phyloP scores from a whole-genome alignment of 345 rosid species.

The Adansonia digitata region DNA sequence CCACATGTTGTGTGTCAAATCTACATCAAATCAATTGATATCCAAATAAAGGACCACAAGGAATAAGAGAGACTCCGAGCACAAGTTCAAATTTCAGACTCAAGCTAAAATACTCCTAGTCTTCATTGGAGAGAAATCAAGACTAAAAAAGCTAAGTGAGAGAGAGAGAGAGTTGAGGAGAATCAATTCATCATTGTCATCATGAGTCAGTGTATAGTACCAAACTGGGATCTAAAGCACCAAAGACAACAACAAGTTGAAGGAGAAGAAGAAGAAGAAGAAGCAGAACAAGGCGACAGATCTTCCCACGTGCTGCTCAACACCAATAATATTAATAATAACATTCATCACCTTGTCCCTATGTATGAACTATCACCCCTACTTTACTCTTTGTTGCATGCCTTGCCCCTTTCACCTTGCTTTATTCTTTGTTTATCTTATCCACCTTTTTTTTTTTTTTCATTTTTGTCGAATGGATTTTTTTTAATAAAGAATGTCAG shows the following conservation, averaged over 20 bases:
- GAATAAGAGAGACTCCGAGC: background rate
- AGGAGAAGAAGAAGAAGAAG: conserved; percentile 10
- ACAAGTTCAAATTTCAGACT: background rate
- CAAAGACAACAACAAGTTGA: conserved; percentile 30
- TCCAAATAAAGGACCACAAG: background rate
- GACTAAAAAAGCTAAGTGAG: background rate
- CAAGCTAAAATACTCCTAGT: background rate
- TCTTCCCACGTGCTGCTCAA: conserved; percentile 26
- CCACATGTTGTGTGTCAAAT: conserved; percentile 20
- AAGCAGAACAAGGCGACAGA: conserved; percentile 8
- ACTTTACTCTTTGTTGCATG: background rate
- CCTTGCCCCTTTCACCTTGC: background rate
- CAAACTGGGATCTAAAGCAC: conserved; percentile 33
- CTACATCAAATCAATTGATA: background rate
- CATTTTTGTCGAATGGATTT: too few relatives aligned
- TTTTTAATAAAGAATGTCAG: too few relatives aligned
- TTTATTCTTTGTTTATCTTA: too few relatives aligned
- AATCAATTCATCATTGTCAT: conserved; percentile 1
- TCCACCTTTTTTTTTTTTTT: too few relatives aligned
- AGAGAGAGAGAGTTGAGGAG: background rate
- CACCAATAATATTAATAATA: conserved; percentile 6
- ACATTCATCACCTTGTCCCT: conserved; percentile 1
- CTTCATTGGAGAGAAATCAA: conserved; percentile 1
- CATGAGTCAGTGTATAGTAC: conserved; percentile 33
- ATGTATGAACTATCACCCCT: conserved; percentile 16